Evolutionary conservation across 768 basidiomycete genomes (phyloP), one percentile per base, ranked within the genome.

Genomic region (Leccinellum albellum): DNA sequence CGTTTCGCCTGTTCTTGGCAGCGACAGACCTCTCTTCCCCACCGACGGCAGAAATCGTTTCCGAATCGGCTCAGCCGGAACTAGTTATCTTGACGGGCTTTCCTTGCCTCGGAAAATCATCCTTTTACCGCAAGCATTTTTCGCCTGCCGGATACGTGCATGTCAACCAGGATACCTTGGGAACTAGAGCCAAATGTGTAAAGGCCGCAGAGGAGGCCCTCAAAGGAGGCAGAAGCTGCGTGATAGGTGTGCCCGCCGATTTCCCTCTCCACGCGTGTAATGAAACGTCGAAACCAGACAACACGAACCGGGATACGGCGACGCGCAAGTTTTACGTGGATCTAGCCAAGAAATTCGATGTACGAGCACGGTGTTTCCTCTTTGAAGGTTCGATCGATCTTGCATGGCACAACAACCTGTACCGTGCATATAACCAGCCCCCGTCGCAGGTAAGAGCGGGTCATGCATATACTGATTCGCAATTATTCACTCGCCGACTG

Each of bases 381-480:
- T 96, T 97, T 64, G 76, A 82, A 9, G 89, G 86, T 45, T 82
- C 88, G 9, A 63, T 83, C n/a, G 89, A 93, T 47, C 79, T 96
- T 7, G 91, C 91, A 3, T 90, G 86, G 87, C 96, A 98, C 71
- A 97, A 98, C 70, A 95, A 95, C 65, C 72, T 94, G 8, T 97
- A 96, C 67, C 83, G 95, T 29, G 85, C 91, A 35, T 90, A 76
- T 61, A 82, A 81, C 58, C 73, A 81, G 29, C 83, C 85, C 0
- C 68, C 80, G 3, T 76, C 77, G 23, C 57, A 58, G 26, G 64
- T 65, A 44, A 59, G 60, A 14, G 28, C 29, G 37, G 10, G 2
- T 50, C 26, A 6, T 23, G 17, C 26, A 20, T 44, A 12, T 48
- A 53, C 12, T 10, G 48, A 15, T 8, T 35, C 7, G 40, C 37